These are phyloP conservation scores for Nannochloris sp. DNA, from an alignment of 139 green algal species.

Conservation along the genomic window DNA sequence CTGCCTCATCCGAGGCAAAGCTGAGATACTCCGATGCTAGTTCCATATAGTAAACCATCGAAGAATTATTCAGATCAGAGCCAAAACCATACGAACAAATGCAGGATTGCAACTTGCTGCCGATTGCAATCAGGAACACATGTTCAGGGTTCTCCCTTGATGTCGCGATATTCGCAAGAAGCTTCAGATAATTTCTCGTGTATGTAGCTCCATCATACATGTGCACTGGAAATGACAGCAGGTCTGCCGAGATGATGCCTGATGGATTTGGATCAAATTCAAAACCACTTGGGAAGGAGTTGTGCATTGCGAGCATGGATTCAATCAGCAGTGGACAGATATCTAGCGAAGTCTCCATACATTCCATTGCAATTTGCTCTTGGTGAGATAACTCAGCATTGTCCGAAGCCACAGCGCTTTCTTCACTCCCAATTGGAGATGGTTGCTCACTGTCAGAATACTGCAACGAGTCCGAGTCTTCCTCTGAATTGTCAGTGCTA, in stretches of 20 bases:
- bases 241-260: slow-evolving; percentile 13
- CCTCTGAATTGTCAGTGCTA: too few species aligned
- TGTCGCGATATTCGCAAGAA: neutral
- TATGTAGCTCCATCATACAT: neutral
- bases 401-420: too few species aligned
- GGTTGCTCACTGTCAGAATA: too few species aligned
- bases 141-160: neutral
- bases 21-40: too few species aligned
- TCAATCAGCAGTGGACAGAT: neutral
- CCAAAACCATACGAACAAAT: too few species aligned
- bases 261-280: slow-evolving; percentile 8
- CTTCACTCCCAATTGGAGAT: too few species aligned
- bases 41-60: too few species aligned
- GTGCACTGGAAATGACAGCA: slow-evolving; percentile 13
- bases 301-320: neutral
- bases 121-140: slow-evolving; percentile 7
- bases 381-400: too few species aligned
- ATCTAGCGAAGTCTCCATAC: neutral
- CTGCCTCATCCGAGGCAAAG: too few species aligned
- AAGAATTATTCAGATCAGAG: too few species aligned
- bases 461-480: too few species aligned
- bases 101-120: slow-evolving; percentile 2
- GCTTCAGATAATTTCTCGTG: neutral
- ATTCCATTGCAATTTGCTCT: too few species aligned
- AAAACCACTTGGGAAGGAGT: neutral